phyloP scores from a whole-genome alignment of 306 rosid species.

The Casuarina glauca region DNA sequence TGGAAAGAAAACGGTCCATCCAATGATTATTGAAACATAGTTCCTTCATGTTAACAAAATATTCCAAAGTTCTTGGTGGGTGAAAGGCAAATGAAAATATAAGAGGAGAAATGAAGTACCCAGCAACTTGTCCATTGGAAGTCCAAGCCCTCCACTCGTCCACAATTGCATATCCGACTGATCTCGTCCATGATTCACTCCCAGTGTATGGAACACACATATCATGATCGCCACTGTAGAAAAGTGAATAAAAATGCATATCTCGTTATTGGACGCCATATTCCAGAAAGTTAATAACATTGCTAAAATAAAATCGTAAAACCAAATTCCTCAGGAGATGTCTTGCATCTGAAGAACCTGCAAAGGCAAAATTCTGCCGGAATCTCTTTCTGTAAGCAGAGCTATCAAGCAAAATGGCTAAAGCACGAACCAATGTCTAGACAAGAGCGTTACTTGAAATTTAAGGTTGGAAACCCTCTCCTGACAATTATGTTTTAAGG shows the following conservation, averaged over 20 bases:
- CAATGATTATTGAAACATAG: neutral
- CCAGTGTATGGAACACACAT: conserved; percentile 95
- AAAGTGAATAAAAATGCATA: neutral
- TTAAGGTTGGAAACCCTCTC: too few species aligned
- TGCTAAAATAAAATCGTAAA: neutral
- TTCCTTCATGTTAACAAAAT: neutral
- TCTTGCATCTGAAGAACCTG: too few species aligned
- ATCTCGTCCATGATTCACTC: conserved; percentile 81
- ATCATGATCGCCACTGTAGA: conserved; percentile 86
- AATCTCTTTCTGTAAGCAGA: too few species aligned
- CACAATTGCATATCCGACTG: conserved; percentile 66
- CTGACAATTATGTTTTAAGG: too few species aligned
- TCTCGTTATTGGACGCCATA: neutral
- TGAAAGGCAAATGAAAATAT: neutral
- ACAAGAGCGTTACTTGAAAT: too few species aligned
- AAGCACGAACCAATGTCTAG: too few species aligned
- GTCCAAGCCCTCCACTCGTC: conserved; percentile 93
- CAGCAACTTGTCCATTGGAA: conserved; percentile 75
- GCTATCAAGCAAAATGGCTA: too few species aligned
- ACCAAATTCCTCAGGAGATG: too few species aligned
- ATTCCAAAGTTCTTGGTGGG: neutral
- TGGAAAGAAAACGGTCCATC: neutral
- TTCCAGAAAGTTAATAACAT: neutral
- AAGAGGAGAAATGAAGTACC: conserved; percentile 45
- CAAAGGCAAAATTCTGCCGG: too few species aligned